Evolutionary conservation across 176 grass and related monocot genomes (phyloP).

Genomic region (Areca catechu): DNA sequence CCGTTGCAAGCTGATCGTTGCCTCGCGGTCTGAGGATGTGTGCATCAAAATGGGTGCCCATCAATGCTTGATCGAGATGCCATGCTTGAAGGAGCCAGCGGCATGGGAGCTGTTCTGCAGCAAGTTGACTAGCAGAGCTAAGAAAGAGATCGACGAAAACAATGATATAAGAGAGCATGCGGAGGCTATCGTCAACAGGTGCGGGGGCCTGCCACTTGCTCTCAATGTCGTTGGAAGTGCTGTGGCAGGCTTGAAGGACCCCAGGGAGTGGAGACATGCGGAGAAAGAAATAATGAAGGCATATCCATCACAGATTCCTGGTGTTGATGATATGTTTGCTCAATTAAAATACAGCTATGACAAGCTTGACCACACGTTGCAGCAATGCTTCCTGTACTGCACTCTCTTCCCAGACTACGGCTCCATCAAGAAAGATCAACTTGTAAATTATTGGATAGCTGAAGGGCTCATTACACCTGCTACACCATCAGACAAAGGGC

Average conservation of each 20-base stretch:
- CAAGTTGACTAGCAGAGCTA: constrained; percentile 32
- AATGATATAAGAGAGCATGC: not conserved
- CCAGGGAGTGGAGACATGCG: constrained; percentile 31
- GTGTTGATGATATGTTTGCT: constrained; percentile 40
- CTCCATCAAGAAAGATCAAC: constrained; percentile 46
- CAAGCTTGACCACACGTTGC: constrained; percentile 29
- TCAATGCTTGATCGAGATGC: constrained; percentile 33
- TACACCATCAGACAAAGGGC: too few relatives aligned
- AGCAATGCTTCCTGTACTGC: constrained; percentile 61
- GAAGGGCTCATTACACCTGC: constrained; percentile 36
- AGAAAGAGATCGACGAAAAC: constrained; percentile 6
- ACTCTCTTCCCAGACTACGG: constrained; percentile 57
- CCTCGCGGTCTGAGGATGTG: constrained; percentile 32
- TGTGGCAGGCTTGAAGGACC: constrained; percentile 32
- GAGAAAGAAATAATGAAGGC: constrained; percentile 24
- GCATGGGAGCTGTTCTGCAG: constrained; percentile 40
- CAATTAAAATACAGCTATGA: constrained; percentile 53
- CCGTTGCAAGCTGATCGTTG: constrained; percentile 45
- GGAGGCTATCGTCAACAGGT: constrained; percentile 20
- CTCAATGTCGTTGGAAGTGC: constrained; percentile 51
- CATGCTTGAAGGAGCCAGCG: constrained; percentile 18
- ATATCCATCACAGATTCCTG: constrained; percentile 14
- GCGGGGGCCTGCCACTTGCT: constrained; percentile 64
- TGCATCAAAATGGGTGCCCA: constrained; percentile 57
- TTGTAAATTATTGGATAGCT: constrained; percentile 60